Evolutionary conservation across 2,329 filamentous ascomycete species (phyloP), one percentile per base, ranked within the genome.

Genomic region (Setomelanomma holmii): DNA sequence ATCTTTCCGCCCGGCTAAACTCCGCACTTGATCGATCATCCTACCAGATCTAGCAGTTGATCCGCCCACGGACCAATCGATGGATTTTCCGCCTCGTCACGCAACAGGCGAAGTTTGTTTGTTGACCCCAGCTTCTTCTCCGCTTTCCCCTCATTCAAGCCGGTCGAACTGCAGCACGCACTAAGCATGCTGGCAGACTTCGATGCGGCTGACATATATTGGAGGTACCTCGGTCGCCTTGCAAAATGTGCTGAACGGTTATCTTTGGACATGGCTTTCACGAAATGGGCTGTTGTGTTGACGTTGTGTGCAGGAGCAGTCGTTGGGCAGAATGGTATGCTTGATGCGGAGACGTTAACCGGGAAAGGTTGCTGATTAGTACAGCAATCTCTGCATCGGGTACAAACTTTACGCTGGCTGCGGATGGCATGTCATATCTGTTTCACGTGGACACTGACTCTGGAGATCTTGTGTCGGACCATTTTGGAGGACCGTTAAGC

Each of bases 401-500:
- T 8, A 80, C 75, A 3, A 80, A 79, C 14, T 87, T 87, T 57
- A 78, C 82, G 1, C 75, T 87, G 40, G 83, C 83, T 23, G 84
- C 82, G 21, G 73, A 81, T 40, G 76, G 78, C 56, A 76, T 86
- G 23, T 86, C 85, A 1, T 88, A 88, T 61, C 82, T 83, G 38
- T 87, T 88, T 67, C 86, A 87, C 56, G 84, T 87, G 39, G 82
- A 88, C 55, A 72, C 79, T 3, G 66, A 64, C 7, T 83, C 80
- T 0, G 80, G 82, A 4, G 85, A 88, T 48, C 76, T 88, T 33
- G 67, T 84, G 14, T 80, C 82, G 0, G 84, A 87, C 59, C 85
- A 88, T 63, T 88, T 86, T 56, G 86, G 86, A 36, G 84, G 80
- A 11, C 78, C 76, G 1, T 76, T 81, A 3, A 79, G 79, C 2